Evolutionary conservation across 257 asterid genomes (phyloP).

Genomic region (Fraxinus americana): DNA sequence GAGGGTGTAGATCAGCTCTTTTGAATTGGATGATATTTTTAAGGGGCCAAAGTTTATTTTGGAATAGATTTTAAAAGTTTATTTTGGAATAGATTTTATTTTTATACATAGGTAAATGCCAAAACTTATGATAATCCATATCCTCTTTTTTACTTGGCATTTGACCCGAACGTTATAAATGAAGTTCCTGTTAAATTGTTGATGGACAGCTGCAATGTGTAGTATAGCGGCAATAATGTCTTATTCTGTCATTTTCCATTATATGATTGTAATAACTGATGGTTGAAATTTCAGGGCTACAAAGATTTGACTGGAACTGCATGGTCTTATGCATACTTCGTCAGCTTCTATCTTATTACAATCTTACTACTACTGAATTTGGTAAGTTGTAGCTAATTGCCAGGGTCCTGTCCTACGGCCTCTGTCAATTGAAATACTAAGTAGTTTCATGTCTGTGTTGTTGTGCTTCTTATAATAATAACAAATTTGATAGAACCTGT

Average conservation of each 20-base stretch:
- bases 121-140: background rate
- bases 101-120: background rate
- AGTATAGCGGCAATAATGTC: background rate
- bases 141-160: background rate
- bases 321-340: conserved; percentile 79
- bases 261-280: conserved; percentile 20
- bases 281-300: conserved; percentile 76
- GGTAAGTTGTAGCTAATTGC: conserved; percentile 48
- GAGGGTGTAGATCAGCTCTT: background rate
- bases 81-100: background rate
- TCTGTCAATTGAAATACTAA: background rate
- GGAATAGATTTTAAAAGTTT: background rate
- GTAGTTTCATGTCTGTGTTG: background rate
- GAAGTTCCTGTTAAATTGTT: background rate
- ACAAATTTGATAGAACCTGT: background rate
- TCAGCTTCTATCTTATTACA: conserved; percentile 93
- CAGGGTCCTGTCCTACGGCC: background rate
- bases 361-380: conserved; percentile 82
- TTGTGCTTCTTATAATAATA: background rate
- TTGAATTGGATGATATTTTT: background rate
- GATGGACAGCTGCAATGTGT: background rate
- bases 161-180: background rate
- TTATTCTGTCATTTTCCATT: background rate
- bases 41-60: background rate
- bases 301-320: conserved; percentile 73